Evolutionary conservation across 768 basidiomycete genomes (phyloP), one percentile per base, ranked within the genome.

Genomic region (Rhodotorula paludigena): DNA sequence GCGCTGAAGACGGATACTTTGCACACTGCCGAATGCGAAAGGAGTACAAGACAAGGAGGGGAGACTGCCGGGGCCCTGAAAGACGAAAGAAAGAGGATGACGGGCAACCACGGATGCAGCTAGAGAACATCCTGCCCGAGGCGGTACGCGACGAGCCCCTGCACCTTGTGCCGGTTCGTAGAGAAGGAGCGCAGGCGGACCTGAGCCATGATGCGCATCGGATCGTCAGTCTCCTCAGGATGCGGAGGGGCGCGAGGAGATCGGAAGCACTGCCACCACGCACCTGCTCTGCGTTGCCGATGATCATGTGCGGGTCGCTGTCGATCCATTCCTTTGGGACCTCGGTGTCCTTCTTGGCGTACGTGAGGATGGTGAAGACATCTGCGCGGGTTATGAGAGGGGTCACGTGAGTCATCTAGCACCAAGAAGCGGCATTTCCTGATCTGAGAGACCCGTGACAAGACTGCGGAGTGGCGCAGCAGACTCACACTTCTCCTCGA

Each of bases 251-350:
- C 23, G 5, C 10, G 44, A 21, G 23, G 21, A 20, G 14, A 28
- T 51, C 89, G 87, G 58, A 90, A 93, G 30, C 30, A 21, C 7
- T n/a, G n/a, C n/a, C n/a, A n/a, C 23, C 83, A 79, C 94, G 89
- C 77, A 98, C 80, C 69, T 80, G 78, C 66, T 81, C 80, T 38
- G 80, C 79, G 47, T 74, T 96, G 90, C 74, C 76, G 30, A 51
- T 56, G 49, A 76, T 75, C 59, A 75, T 64, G 59, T 73, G 73
- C 28, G 75, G 68, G 57, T 75, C 68, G 7, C 92, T 92, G 78
- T 98, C 94, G 30, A 91, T 85, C 96, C 96, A 99, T 76, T 94
- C 91, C 60, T 89, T 89, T 38, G 94, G 94, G 15, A 96, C 86
- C 70, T 93, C 89, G 14, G 90, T 89, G 42, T 92, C 92, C 59